These are phyloP conservation scores for Hyaloscypha finlandica DNA, from an alignment of 495 filamentous ascomycete genomes.

Conservation along the genomic window DNA sequence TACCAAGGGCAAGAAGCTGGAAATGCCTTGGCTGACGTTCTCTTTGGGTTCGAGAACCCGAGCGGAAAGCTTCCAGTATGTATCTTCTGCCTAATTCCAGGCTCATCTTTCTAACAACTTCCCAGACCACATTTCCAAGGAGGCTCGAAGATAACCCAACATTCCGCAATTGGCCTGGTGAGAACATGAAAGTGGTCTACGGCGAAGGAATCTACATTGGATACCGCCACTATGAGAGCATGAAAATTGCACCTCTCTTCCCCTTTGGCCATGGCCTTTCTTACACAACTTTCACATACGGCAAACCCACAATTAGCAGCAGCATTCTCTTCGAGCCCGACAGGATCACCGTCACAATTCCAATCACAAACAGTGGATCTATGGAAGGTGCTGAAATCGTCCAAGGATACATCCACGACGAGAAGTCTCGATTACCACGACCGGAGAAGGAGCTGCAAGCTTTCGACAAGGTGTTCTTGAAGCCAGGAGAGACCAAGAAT, in stretches of 20 bases:
- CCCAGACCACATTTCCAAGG: constrained; percentile 72
- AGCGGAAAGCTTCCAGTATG: constrained; percentile 62
- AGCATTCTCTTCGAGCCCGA: constrained; percentile 52
- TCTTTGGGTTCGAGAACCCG: constrained; percentile 67
- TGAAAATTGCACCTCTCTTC: constrained; percentile 66
- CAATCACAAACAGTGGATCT: constrained; percentile 67
- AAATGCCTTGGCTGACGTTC: constrained; percentile 66
- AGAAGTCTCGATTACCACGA: constrained; percentile 56
- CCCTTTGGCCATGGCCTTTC: constrained; percentile 83
- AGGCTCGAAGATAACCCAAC: constrained; percentile 80
- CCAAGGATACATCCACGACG: constrained; percentile 71
- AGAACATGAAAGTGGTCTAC: constrained; percentile 75
- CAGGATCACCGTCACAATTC: constrained; percentile 60
- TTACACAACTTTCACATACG: constrained; percentile 76
- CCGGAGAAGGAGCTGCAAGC: constrained; percentile 79
- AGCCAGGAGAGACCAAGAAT: constrained; percentile 67
- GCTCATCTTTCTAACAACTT: constrained; percentile 55
- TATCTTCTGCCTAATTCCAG: constrained; percentile 57
- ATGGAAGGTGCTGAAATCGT: constrained; percentile 72
- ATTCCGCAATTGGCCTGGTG: constrained; percentile 82
- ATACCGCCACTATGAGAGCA: constrained; percentile 79
- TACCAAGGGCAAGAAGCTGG: constrained; percentile 68
- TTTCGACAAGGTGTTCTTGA: constrained; percentile 75
- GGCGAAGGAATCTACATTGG: constrained; percentile 85
- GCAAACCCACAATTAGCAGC: constrained; percentile 54